Conservation (phyloP, 768 basidiomycete species). For the Hericium erinaceus region DNA sequence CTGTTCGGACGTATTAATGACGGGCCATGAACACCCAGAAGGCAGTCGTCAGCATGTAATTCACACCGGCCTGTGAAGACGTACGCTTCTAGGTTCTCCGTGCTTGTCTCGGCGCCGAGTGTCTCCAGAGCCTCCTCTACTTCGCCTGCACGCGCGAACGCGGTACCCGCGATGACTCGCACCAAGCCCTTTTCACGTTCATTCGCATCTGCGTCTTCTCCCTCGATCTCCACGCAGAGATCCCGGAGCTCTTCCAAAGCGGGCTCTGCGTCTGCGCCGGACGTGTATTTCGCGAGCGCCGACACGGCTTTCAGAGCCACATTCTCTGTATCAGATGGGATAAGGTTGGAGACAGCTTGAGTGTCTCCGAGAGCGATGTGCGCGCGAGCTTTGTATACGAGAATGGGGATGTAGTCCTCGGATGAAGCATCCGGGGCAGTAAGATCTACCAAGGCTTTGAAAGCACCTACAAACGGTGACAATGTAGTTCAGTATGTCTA, state of each 20-base stretch:
- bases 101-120: constrained; percentile 54
- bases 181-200: constrained; percentile 67
- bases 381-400: constrained; percentile 76
- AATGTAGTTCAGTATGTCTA: neutral
- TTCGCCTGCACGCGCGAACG: constrained; percentile 77
- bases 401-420: constrained; percentile 49
- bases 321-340: constrained; percentile 52
- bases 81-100: constrained; percentile 82
- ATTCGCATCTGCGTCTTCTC: constrained; percentile 60
- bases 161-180: constrained; percentile 75
- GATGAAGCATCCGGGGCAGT: constrained; percentile 52
- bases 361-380: constrained; percentile 62
- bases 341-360: constrained; percentile 42
- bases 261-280: constrained; percentile 34
- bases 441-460: constrained; percentile 47
- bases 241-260: constrained; percentile 78
- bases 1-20: constrained; percentile 29
- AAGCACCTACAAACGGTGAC: constrained; percentile 41
- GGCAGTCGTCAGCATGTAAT: neutral
- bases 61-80: constrained; percentile 23
- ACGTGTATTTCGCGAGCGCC: constrained; percentile 65
- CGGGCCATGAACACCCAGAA: neutral
- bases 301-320: constrained; percentile 61
- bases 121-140: constrained; percentile 90
- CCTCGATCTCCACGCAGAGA: constrained; percentile 78